These are phyloP conservation scores for Ophiostoma sp. DNA, from an alignment of 2,329 filamentous ascomycete species.

Conservation along the genomic window DNA sequence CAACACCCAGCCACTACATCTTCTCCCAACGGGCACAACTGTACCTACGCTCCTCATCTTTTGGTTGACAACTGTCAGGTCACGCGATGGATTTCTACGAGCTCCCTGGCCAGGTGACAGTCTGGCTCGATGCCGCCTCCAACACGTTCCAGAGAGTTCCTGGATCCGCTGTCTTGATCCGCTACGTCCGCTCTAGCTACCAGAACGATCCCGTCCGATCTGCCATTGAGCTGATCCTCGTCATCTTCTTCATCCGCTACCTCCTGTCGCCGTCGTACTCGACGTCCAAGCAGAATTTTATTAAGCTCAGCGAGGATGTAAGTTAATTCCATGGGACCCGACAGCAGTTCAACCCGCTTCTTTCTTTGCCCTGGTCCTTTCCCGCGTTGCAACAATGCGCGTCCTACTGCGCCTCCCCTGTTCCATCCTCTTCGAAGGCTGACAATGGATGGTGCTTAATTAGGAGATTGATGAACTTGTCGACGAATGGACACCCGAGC, in stretches of 20 bases:
- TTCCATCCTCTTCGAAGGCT: not conserved
- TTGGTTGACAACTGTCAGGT: not conserved
- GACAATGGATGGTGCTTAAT: not conserved
- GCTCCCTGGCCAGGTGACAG: conserved; percentile 55
- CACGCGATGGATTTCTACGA: conserved; percentile 63
- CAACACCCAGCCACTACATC: not conserved
- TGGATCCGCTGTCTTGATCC: conserved; percentile 88
- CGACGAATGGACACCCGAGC: conserved; percentile 94
- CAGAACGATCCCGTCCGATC: conserved; percentile 95
- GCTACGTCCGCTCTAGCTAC: conserved; percentile 96
- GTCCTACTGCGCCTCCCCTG: not conserved
- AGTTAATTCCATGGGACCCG: conserved; percentile 17
- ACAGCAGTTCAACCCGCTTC: not conserved
- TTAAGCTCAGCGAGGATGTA: conserved; percentile 80
- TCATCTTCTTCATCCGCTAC: conserved; percentile 94
- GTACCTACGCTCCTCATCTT: not conserved
- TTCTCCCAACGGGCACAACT: not conserved
- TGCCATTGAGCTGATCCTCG: conserved; percentile 87
- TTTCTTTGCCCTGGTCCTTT: not conserved
- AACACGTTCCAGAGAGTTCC: conserved; percentile 84
- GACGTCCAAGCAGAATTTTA: conserved; percentile 84
- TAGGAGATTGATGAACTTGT: conserved; percentile 93
- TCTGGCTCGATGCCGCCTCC: conserved; percentile 54
- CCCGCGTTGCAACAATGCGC: not conserved
- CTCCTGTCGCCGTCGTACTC: conserved; percentile 89